Percentiles rank a stretch among this genome's conserved stretches.
These are phyloP conservation scores for Teratosphaeria viscida DNA, from an alignment of 2,329 filamentous ascomycete species.

Conservation along the genomic window DNA sequence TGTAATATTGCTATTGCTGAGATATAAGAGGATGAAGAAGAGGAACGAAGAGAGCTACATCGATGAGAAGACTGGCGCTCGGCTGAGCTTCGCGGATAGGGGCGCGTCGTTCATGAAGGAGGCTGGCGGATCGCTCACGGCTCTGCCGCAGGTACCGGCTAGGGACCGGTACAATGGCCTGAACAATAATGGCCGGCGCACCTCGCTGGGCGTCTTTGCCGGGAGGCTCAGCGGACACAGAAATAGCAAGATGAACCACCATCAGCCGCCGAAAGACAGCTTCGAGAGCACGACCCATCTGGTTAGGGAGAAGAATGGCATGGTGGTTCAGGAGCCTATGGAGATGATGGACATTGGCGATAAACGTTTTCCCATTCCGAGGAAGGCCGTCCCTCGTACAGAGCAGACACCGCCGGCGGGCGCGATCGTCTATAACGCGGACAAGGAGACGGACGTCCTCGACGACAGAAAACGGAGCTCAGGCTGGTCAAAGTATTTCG, in stretches of 20 bases:
- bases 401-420: slow-evolving; percentile 2
- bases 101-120: slow-evolving; percentile 44
- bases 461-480: slow-evolving; percentile 42
- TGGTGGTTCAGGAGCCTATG: slow-evolving; percentile 32
- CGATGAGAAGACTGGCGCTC: slow-evolving; percentile 33
- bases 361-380: slow-evolving; percentile 24
- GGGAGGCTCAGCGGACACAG: slow-evolving; percentile 42
- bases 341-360: slow-evolving; percentile 36
- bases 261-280: slow-evolving; percentile 38
- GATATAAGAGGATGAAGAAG: slow-evolving; percentile 46
- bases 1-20: slow-evolving; percentile 58
- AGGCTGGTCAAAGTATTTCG: slow-evolving; percentile 37
- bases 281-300: slow-evolving; percentile 50
- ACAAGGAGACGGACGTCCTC: slow-evolving; percentile 1
- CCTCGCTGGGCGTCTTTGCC: slow-evolving; percentile 38
- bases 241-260: slow-evolving; percentile 37
- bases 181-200: slow-evolving; percentile 14
- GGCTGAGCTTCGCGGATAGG: slow-evolving; percentile 41
- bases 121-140: slow-evolving; percentile 33
- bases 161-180: slow-evolving; percentile 1
- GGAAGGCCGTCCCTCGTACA: slow-evolving; percentile 6
- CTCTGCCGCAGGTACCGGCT: slow-evolving; percentile 13
- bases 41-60: slow-evolving; percentile 31
- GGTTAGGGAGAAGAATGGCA: slow-evolving; percentile 46
- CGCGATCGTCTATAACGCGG: not conserved